Evolutionary conservation across 768 basidiomycete species (phyloP), one percentile per base, ranked within the genome.

Genomic region (Gloeopeniophorella convolvens): DNA sequence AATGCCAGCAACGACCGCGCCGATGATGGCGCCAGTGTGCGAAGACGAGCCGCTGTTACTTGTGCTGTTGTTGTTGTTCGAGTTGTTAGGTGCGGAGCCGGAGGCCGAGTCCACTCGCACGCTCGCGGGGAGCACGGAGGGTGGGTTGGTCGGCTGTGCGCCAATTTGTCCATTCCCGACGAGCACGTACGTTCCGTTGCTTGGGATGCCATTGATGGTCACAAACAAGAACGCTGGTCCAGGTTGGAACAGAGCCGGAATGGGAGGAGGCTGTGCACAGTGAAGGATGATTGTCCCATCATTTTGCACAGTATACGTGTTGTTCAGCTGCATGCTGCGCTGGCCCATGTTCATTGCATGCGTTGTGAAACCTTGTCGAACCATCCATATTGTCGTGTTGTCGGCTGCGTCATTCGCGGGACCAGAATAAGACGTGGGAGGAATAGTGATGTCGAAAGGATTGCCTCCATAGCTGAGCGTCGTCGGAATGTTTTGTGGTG

Each of bases 331-430:
- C 50, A 94, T 60, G 47, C 74, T 75, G 3, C 92, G 77, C 66
- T 91, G 88, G 0, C 86, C 86, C 85, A 89, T 89, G 70, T 87
- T 89, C 85, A 89, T 87, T 30, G 78, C 85, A 59, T 89, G 87
- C 0, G 87, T 89, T 3, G 87, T 82, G 71, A 85, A 89, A 0
- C 94, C 94, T 4, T 80, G 76, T n/a, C 95, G 87, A 23, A 86
- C 71, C 52, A 97, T 67, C 28, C 81, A 82, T 10, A 95, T 83
- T 4, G 79, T 83, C 9, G 85, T 78, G 60, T 83, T 85, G 42
- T 76, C 79, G 0, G 87, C 83, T 2, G 87, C 83, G 44, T 77
- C 74, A 59, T 89, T 85, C 12, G 79, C 78, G 12, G 72, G 63
- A 7, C 85, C 83, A 5, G 76, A 70, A 67, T 88, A 89, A 13